A percentile compares a stretch with the other conserved stretches of the same genome.
phyloP scores from a whole-genome alignment of 2,329 filamentous ascomycete species.

The Epichloe bromicola region DNA sequence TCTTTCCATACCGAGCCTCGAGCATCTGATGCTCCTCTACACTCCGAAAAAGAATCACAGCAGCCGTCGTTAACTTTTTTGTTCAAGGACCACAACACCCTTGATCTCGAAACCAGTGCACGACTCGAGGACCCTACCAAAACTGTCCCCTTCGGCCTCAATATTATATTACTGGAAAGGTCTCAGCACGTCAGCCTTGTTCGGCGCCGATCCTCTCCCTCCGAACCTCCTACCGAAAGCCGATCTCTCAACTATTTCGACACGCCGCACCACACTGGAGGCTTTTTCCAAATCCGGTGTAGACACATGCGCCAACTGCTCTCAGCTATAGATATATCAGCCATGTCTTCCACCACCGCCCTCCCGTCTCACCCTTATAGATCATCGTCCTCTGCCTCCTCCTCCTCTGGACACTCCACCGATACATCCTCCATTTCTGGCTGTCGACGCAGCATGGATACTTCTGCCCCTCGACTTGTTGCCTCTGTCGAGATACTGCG shows the following conservation, averaged over 20 bases:
- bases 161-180: not conserved
- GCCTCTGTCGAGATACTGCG: constrained; percentile 47
- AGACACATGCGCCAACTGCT: not conserved
- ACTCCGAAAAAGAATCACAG: not conserved
- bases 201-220: not conserved
- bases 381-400: constrained; percentile 18
- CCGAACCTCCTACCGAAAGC: not conserved
- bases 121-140: not conserved
- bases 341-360: constrained; percentile 7
- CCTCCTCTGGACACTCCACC: constrained; percentile 29
- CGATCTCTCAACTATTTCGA: not conserved
- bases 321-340: constrained; percentile 2
- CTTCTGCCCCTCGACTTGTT: constrained; percentile 25
- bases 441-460: constrained; percentile 36
- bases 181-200: not conserved
- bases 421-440: constrained; percentile 17
- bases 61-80: not conserved
- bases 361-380: constrained; percentile 9
- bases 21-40: no score
- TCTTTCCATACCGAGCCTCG: no score
- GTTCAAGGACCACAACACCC: not conserved
- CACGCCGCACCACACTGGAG: not conserved
- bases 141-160: not conserved
- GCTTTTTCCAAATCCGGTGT: not conserved
- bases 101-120: not conserved